Evolutionary conservation across 768 basidiomycete species (phyloP).

Genomic region (Hirschioporus abietinus): DNA sequence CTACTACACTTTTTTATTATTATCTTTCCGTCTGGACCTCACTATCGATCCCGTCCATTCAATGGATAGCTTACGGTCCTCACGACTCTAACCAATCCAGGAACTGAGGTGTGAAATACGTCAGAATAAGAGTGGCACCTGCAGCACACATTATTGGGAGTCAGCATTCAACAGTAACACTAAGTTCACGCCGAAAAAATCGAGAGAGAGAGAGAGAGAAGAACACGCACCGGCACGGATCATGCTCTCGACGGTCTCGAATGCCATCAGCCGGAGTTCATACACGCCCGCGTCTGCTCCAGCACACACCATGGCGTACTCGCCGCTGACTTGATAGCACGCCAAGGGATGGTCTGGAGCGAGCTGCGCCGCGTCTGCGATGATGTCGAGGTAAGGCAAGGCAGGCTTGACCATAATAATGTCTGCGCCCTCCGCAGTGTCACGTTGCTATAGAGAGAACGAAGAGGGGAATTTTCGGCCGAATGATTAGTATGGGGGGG

Average conservation of each 20-base stretch:
- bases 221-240: slow-evolving; percentile 72
- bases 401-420: slow-evolving; percentile 99
- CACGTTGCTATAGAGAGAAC: slow-evolving; percentile 61
- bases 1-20: too few relatives aligned
- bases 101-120: slow-evolving; percentile 96
- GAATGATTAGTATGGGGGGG: background rate
- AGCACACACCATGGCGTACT: slow-evolving; percentile 95
- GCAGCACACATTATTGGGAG: slow-evolving; percentile 4
- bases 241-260: slow-evolving; percentile 89
- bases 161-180: slow-evolving; percentile 1
- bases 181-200: slow-evolving; percentile 4
- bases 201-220: background rate
- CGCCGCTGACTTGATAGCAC: slow-evolving; percentile 95
- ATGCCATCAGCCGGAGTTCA: slow-evolving; percentile 86
- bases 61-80: background rate
- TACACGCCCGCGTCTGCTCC: slow-evolving; percentile 95
- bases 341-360: slow-evolving; percentile 89
- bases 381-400: slow-evolving; percentile 94
- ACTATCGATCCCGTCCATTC: too few relatives aligned
- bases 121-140: slow-evolving; percentile 87
- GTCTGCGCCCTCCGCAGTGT: slow-evolving; percentile 88
- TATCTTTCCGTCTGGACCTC: too few relatives aligned
- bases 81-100: slow-evolving; percentile 68
- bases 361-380: slow-evolving; percentile 78
- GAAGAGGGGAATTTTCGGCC: slow-evolving; percentile 1